Percentiles rank a stretch among this genome's conserved stretches.
These are phyloP conservation scores for Colletotrichum sojae DNA, from an alignment of 2,329 filamentous ascomycete species.

Conservation along the genomic window DNA sequence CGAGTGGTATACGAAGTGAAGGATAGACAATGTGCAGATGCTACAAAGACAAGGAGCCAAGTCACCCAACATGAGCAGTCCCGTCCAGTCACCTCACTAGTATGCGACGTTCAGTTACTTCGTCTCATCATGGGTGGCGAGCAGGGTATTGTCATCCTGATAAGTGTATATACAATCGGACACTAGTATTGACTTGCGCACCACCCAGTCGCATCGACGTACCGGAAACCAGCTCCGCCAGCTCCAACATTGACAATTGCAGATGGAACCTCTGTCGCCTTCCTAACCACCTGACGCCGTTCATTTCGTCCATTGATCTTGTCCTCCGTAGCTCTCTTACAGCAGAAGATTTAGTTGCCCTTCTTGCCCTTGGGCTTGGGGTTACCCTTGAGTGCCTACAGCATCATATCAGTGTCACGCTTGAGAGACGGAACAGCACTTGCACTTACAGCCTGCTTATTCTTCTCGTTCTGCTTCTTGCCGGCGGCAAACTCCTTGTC, in stretches of 20 bases:
- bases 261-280: no score
- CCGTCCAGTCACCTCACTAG: no score
- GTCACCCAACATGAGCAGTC: no score
- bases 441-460: slow-evolving; percentile 22
- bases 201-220: neutral
- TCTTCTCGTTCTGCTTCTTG: slow-evolving; percentile 18
- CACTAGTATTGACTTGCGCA: neutral
- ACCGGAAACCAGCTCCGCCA: no score
- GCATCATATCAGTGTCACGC: neutral
- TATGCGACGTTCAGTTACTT: no score
- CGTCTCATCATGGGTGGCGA: no score
- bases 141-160: no score
- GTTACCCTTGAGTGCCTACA: neutral
- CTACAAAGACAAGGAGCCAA: no score
- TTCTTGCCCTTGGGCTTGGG: slow-evolving; percentile 11
- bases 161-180: no score
- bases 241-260: no score
- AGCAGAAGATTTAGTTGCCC: neutral
- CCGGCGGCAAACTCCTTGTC: slow-evolving; percentile 1
- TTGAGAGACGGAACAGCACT: accelerated
- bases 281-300: neutral
- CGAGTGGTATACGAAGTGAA: no score
- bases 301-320: neutral
- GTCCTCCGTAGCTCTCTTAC: neutral
- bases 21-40: no score